Evolutionary conservation across 106 monocot genomes (phyloP).

Genomic region (Apostasia ramifera): DNA sequence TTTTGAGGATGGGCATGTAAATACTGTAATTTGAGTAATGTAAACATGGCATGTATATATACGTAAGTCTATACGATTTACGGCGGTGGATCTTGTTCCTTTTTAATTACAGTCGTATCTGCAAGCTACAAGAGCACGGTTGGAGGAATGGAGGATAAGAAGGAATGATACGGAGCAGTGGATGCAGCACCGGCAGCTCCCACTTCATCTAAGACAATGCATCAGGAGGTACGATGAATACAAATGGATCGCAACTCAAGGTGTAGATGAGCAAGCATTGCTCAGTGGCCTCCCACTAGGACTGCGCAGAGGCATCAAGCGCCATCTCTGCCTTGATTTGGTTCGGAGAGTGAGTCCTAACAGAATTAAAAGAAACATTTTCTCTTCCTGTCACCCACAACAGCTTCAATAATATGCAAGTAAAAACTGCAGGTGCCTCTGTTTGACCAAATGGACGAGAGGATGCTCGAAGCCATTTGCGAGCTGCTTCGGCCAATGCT

Average conservation of each 20-base stretch:
- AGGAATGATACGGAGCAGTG: slow-evolving; percentile 48
- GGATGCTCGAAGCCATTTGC: slow-evolving; percentile 80
- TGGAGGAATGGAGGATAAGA: slow-evolving; percentile 57
- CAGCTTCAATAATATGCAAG: no score
- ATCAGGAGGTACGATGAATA: slow-evolving; percentile 72
- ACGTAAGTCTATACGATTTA: no score
- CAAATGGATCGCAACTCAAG: slow-evolving; percentile 67
- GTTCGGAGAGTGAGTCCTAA: slow-evolving; percentile 44
- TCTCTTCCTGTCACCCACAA: not conserved
- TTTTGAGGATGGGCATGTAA: no score
- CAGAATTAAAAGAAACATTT: not conserved
- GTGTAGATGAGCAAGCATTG: slow-evolving; percentile 64
- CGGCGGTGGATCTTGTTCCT: not conserved
- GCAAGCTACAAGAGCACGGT: slow-evolving; percentile 30
- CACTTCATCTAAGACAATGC: slow-evolving; percentile 42
- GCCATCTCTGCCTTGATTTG: slow-evolving; percentile 78
- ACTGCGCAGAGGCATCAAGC: slow-evolving; percentile 77
- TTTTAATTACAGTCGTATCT: slow-evolving; percentile 38
- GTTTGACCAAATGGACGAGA: slow-evolving; percentile 86
- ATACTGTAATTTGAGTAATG: no score
- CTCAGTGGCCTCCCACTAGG: slow-evolving; percentile 58
- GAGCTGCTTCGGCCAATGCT: slow-evolving; percentile 69
- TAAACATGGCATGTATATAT: no score
- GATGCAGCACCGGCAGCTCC: slow-evolving; percentile 61
- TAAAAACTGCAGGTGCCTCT: slow-evolving; percentile 50